Percentiles rank a stretch among this genome's conserved stretches.
Conservation (phyloP, 192 early-diverging fungal species). For the Umbelopsis vinacea region DNA sequence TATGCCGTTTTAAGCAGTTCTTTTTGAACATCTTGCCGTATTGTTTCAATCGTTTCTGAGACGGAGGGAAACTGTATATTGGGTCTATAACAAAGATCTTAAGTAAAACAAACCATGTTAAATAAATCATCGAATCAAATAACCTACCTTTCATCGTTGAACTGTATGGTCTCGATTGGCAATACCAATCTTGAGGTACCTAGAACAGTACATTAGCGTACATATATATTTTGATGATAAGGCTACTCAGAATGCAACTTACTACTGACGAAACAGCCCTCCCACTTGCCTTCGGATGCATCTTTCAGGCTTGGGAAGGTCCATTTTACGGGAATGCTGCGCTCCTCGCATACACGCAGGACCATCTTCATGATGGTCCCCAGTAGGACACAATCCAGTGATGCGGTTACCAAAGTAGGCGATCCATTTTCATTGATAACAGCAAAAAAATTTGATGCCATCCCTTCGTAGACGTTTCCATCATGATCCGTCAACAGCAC, state of each 20-base stretch:
- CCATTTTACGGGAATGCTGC: slow-evolving; percentile 56
- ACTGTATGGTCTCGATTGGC: slow-evolving; percentile 52
- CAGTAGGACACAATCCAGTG: slow-evolving; percentile 57
- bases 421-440: slow-evolving; percentile 40
- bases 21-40: slow-evolving; percentile 2
- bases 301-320: slow-evolving; percentile 58
- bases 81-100: background rate
- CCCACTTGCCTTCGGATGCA: slow-evolving; percentile 48
- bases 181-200: slow-evolving; percentile 59
- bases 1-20: slow-evolving; percentile 1
- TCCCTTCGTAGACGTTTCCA: slow-evolving; percentile 67
- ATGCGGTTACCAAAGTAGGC: slow-evolving; percentile 53
- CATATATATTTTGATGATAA: background rate
- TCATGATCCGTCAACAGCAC: slow-evolving; percentile 60
- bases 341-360: slow-evolving; percentile 52
- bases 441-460: slow-evolving; percentile 73
- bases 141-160: slow-evolving; percentile 49
- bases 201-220: slow-evolving; percentile 16
- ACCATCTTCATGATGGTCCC: slow-evolving; percentile 73
- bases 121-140: background rate
- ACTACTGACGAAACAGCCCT: slow-evolving; percentile 73
- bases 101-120: background rate
- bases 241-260: slow-evolving; percentile 19
- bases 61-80: background rate
- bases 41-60: background rate